phyloP scores from a whole-genome alignment of 352 stramenopile genomes.

The Phytophthora pini region DNA sequence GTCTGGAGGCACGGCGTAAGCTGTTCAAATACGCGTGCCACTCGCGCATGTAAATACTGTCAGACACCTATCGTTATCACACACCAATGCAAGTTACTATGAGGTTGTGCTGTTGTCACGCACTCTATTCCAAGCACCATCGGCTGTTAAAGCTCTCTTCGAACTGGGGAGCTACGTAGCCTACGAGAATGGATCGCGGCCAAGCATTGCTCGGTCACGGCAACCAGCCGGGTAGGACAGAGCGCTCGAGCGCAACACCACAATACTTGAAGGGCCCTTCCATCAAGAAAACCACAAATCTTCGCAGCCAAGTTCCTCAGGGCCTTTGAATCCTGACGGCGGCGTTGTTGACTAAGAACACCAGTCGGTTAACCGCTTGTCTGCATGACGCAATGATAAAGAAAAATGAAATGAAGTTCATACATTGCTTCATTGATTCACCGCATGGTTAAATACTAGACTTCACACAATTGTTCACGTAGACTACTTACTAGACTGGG shows the following conservation, averaged over 20 bases:
- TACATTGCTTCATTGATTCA: constrained; percentile 27
- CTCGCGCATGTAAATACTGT: constrained; percentile 28
- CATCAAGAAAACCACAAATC: constrained; percentile 19
- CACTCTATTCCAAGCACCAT: constrained; percentile 29
- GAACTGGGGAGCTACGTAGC: neutral
- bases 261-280: constrained; percentile 31
- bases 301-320: neutral
- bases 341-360: constrained; percentile 3
- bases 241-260: neutral
- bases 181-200: neutral
- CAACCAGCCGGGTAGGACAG: constrained; percentile 16
- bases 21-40: constrained; percentile 2
- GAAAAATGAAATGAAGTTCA: constrained; percentile 3
- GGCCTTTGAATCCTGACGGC: neutral
- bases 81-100: constrained; percentile 32
- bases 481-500: constrained; percentile 32
- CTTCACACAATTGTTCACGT: constrained; percentile 24
- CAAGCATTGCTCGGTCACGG: neutral
- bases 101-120: constrained; percentile 27
- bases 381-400: neutral
- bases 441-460: constrained; percentile 32
- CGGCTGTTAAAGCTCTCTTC: constrained; percentile 8
- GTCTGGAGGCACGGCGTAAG: constrained; percentile 21
- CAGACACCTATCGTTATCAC: constrained; percentile 24
- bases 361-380: neutral